Conservation (phyloP, 306 rosid species). For the Notholithocarpus densiflorus region DNA sequence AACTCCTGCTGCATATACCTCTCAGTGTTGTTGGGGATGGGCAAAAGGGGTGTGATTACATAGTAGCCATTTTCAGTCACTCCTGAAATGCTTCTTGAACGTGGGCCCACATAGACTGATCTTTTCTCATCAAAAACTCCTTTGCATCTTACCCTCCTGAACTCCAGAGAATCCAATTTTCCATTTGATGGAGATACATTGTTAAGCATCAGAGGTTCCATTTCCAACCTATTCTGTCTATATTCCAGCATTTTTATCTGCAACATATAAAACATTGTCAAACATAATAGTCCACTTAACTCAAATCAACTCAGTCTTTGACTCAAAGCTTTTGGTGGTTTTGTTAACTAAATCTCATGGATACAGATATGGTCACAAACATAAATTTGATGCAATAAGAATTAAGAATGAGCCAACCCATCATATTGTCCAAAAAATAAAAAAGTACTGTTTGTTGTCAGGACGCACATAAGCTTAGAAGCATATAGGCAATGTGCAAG, state of each 20-base stretch:
- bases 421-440: not conserved
- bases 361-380: not conserved
- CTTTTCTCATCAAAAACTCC: conserved; percentile 77
- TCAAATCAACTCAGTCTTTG: not conserved
- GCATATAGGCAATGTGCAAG: too few species aligned
- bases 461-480: too few species aligned
- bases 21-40: conserved; percentile 44
- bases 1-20: conserved; percentile 42
- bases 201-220: conserved; percentile 63
- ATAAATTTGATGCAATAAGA: not conserved
- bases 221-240: conserved; percentile 65
- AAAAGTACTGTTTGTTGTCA: too few species aligned
- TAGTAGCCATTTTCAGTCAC: conserved; percentile 91
- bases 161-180: conserved; percentile 64
- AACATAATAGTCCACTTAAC: conserved; percentile 10
- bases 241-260: conserved; percentile 73
- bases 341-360: not conserved
- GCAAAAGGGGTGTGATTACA: conserved; percentile 84
- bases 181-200: conserved; percentile 38
- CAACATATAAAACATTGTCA: conserved; percentile 17
- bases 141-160: conserved; percentile 64
- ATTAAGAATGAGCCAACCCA: not conserved
- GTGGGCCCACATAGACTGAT: conserved; percentile 86
- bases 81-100: conserved; percentile 97
- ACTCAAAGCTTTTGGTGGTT: too few species aligned